phyloP scores from a whole-genome alignment of 495 filamentous ascomycete genomes.

The Podospora bellae-mahoneyi region DNA sequence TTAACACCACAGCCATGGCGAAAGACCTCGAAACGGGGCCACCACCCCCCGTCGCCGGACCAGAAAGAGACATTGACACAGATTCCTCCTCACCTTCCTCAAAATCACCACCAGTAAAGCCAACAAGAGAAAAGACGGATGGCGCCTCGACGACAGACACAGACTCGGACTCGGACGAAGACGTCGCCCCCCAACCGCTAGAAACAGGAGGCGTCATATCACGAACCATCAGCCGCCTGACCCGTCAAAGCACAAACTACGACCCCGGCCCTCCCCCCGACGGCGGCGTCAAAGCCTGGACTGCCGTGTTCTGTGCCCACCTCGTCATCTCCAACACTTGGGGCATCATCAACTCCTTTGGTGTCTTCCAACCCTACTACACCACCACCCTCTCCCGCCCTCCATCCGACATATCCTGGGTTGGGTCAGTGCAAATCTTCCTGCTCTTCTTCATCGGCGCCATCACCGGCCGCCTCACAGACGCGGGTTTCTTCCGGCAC shows the following conservation, averaged over 20 bases:
- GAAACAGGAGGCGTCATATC: conserved; percentile 1
- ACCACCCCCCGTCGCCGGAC: not conserved
- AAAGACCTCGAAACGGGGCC: not conserved
- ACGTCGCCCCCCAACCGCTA: not conserved
- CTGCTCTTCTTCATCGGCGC: conserved; percentile 28
- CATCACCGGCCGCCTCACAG: conserved; percentile 25
- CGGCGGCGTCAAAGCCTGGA: conserved; percentile 9
- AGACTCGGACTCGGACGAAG: not conserved
- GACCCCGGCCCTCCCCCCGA: conserved; percentile 10
- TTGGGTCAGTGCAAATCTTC: conserved; percentile 30
- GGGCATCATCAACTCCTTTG: conserved; percentile 37
- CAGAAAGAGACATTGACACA: not conserved
- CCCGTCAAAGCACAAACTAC: conserved; percentile 3
- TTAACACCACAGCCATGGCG: not conserved
- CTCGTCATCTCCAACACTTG: conserved; percentile 9
- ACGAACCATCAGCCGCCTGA: not conserved
- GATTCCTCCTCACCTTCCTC: not conserved
- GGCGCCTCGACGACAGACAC: not conserved
- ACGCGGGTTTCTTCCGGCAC: conserved; percentile 22
- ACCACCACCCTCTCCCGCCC: conserved; percentile 20
- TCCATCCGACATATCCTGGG: conserved; percentile 32
- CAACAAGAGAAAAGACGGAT: not conserved
- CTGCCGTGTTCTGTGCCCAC: conserved; percentile 8
- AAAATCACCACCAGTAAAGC: not conserved
- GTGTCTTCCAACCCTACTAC: conserved; percentile 35